These are phyloP conservation scores for Fusarium udum DNA, from an alignment of 2,329 filamentous ascomycete species.

Conservation along the genomic window DNA sequence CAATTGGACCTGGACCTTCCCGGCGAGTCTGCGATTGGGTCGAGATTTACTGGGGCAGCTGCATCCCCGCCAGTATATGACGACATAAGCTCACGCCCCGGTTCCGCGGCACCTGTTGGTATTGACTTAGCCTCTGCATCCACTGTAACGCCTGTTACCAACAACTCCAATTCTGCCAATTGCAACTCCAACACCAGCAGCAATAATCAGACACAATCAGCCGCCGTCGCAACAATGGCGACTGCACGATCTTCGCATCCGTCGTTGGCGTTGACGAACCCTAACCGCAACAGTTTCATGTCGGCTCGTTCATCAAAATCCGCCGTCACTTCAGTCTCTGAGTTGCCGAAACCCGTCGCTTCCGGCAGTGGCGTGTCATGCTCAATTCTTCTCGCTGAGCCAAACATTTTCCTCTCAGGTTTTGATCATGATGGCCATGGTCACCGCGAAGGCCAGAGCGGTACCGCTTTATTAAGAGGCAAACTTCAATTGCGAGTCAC, in stretches of 20 bases:
- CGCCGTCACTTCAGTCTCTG: slow-evolving; percentile 62
- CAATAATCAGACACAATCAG: slow-evolving; percentile 19
- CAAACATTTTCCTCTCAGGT: slow-evolving; percentile 81
- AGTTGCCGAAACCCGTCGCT: slow-evolving; percentile 77
- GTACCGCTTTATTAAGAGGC: slow-evolving; percentile 88
- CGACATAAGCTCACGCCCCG: slow-evolving; percentile 38
- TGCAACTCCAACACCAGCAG: slow-evolving; percentile 23
- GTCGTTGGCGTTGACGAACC: slow-evolving; percentile 38
- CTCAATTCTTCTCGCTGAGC: slow-evolving; percentile 79
- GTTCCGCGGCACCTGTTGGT: slow-evolving; percentile 33
- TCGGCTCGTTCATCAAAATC: slow-evolving; percentile 62
- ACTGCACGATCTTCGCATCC: slow-evolving; percentile 37
- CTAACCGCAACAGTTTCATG: slow-evolving; percentile 60
- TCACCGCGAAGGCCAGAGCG: slow-evolving; percentile 61
- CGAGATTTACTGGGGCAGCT: slow-evolving; percentile 33
- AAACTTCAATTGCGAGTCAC: slow-evolving; percentile 83
- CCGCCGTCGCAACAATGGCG: slow-evolving; percentile 38
- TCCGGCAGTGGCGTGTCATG: slow-evolving; percentile 79
- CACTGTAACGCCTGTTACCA: slow-evolving; percentile 31
- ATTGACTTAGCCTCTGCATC: slow-evolving; percentile 37
- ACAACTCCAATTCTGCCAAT: slow-evolving; percentile 20
- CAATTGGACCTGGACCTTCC: slow-evolving; percentile 28
- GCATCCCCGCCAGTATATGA: slow-evolving; percentile 46
- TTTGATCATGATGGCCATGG: slow-evolving; percentile 76
- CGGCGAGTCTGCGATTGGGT: slow-evolving; percentile 31